A percentile compares a stretch with the other conserved stretches of the same genome.
Evolutionary conservation across 2,329 filamentous ascomycete species (phyloP).

Genomic region (Alternaria brassicicola): DNA sequence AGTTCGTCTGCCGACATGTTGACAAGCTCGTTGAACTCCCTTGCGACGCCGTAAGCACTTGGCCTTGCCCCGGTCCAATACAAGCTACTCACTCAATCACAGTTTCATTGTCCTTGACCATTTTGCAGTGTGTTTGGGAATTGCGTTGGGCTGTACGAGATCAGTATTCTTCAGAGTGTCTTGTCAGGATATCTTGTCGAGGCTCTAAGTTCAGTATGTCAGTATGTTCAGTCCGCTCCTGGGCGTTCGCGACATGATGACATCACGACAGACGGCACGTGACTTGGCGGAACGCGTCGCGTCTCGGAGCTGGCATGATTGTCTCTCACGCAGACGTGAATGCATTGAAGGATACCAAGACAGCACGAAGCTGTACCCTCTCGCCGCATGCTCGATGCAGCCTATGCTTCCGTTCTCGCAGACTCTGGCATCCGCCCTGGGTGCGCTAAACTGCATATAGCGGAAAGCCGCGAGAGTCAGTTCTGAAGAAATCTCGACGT

Average conservation of each 20-base stretch:
- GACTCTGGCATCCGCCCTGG: neutral
- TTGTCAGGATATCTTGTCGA: neutral
- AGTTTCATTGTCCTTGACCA: slow-evolving; percentile 60
- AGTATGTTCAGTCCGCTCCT: neutral
- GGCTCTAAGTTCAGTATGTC: neutral
- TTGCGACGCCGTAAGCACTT: slow-evolving; percentile 34
- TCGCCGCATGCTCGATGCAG: neutral
- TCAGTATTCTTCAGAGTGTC: neutral
- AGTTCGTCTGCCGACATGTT: slow-evolving; percentile 69
- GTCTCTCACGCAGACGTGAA: neutral
- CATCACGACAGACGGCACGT: neutral
- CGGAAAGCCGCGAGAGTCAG: neutral
- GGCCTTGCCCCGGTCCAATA: neutral
- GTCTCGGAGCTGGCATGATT: neutral
- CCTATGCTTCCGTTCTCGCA: neutral
- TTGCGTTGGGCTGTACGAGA: neutral
- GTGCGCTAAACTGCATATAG: neutral
- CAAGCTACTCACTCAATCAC: slow-evolving; percentile 53
- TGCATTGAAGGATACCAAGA: neutral
- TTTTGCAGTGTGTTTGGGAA: slow-evolving; percentile 34
- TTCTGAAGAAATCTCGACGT: neutral
- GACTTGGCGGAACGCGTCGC: neutral
- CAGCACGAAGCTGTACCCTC: neutral
- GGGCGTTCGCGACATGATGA: neutral
- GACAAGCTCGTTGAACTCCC: slow-evolving; percentile 69